Evolutionary conservation across 225 moss, liverwort and hornwort genomes (phyloP).

Genomic region (Climacium dendroides): DNA sequence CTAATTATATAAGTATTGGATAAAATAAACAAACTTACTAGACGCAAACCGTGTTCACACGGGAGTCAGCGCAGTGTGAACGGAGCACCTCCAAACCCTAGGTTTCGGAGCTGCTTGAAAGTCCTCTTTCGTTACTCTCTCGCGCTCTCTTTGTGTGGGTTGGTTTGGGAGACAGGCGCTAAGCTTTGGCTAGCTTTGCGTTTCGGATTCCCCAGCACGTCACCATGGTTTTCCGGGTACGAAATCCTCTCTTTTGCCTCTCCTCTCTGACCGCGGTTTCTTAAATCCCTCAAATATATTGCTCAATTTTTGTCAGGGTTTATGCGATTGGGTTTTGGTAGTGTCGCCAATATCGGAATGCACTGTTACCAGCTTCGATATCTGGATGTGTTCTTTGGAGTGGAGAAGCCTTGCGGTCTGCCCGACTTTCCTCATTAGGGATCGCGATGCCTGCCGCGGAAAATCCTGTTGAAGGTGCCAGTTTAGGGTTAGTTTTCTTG

Average conservation of each 20-base stretch:
- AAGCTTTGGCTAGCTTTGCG: background rate
- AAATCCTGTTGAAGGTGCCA: background rate
- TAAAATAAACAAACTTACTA: background rate
- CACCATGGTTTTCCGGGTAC: conserved; percentile 14
- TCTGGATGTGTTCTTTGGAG: background rate
- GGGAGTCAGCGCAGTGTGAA: background rate
- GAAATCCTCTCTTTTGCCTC: background rate
- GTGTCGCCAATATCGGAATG: background rate
- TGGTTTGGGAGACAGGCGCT: background rate
- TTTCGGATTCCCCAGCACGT: background rate
- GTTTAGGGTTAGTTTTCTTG: background rate
- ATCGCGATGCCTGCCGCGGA: background rate
- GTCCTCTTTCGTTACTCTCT: background rate
- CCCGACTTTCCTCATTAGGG: background rate
- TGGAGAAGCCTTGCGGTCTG: background rate
- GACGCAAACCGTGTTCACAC: background rate
- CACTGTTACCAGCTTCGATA: background rate
- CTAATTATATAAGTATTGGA: background rate
- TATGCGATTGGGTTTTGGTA: background rate
- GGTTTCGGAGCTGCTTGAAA: background rate
- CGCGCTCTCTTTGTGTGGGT: background rate
- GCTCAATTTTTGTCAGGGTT: background rate
- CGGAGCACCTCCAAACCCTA: background rate
- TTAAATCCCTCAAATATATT: background rate
- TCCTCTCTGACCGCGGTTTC: background rate